Evolutionary conservation across 1,139 yeast genomes (phyloP).

Genomic region (Ogataea hybrid): DNA sequence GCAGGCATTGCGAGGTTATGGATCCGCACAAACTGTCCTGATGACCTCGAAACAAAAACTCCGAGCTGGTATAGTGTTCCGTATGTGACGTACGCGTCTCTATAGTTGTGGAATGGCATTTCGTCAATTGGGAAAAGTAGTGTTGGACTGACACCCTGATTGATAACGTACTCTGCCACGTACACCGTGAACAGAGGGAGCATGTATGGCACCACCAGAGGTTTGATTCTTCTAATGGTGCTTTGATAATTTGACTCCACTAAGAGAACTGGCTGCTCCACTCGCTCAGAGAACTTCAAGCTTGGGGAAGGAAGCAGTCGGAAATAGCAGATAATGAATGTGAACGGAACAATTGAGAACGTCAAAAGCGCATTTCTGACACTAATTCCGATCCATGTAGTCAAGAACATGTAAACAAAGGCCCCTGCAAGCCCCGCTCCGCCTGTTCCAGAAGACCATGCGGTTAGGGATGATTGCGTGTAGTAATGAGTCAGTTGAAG

Average conservation of each 20-base stretch:
- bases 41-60: conserved; percentile 86
- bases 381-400: conserved; percentile 50
- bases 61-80: conserved; percentile 94
- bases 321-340: conserved; percentile 38
- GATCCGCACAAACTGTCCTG: conserved; percentile 64
- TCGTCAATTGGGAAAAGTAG: conserved; percentile 69
- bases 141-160: conserved; percentile 91
- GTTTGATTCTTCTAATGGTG: conserved; percentile 46
- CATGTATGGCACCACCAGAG: conserved; percentile 70
- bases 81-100: conserved; percentile 90
- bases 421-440: conserved; percentile 91
- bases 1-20: conserved; percentile 60
- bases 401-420: conserved; percentile 49
- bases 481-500: conserved; percentile 78
- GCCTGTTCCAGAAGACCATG: conserved; percentile 94
- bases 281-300: not conserved
- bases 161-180: conserved; percentile 81
- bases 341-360: conserved; percentile 48
- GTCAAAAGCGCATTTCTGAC: conserved; percentile 44
- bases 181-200: conserved; percentile 81
- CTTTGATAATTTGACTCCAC: conserved; percentile 30
- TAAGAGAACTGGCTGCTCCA: conserved; percentile 34
- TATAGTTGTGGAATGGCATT: conserved; percentile 65
- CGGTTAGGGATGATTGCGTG: conserved; percentile 57
- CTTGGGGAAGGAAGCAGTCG: conserved; percentile 34